Conservation (phyloP, 495 filamentous ascomycete species). For the Lichenothelia convexa region DNA sequence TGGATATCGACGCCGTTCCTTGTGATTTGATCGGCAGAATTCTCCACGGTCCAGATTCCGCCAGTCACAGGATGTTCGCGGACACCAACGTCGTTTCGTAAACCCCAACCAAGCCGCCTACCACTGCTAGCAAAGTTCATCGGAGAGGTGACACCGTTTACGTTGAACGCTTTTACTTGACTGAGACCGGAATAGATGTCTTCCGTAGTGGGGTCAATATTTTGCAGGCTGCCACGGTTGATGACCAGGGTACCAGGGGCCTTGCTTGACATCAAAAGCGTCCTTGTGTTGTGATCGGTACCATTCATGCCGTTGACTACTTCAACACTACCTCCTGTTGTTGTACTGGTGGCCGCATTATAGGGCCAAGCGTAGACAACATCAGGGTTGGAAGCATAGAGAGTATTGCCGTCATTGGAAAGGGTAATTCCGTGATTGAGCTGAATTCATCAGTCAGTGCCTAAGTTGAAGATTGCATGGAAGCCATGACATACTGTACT, state of each 20-base stretch:
- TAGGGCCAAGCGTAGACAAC: constrained; percentile 45
- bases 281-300: constrained; percentile 42
- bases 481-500: constrained; percentile 19
- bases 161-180: constrained; percentile 46
- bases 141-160: constrained; percentile 24
- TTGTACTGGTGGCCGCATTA: constrained; percentile 26
- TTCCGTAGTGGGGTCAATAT: constrained; percentile 35
- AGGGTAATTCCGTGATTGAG: constrained; percentile 52
- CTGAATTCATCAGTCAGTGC: too few relatives aligned
- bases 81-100: constrained; percentile 54
- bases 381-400: constrained; percentile 43
- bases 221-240: constrained; percentile 41
- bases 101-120: constrained; percentile 46
- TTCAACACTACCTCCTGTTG: constrained; percentile 22
- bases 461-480: constrained; percentile 7
- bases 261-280: constrained; percentile 35
- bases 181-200: constrained; percentile 33
- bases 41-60: constrained; percentile 52
- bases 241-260: constrained; percentile 37
- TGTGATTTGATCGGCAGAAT: constrained; percentile 44
- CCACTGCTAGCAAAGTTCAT: constrained; percentile 32
- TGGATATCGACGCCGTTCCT: constrained; percentile 42
- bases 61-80: constrained; percentile 35
- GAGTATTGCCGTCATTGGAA: constrained; percentile 37
- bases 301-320: constrained; percentile 41